Evolutionary conservation across 768 basidiomycete genomes (phyloP).

Genomic region (Rhizopogon vinicolor): DNA sequence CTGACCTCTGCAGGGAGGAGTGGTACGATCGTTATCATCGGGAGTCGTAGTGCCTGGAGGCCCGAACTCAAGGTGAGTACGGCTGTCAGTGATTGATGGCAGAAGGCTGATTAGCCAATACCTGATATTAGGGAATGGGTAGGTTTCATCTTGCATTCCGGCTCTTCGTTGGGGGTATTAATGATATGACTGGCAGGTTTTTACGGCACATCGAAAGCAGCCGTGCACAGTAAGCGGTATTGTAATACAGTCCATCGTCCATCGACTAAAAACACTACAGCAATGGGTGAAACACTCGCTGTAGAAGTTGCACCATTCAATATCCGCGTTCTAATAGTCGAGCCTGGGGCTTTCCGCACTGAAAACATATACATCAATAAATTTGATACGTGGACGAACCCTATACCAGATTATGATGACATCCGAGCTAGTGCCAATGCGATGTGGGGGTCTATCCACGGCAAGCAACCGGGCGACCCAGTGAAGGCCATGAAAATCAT

Average conservation of each 20-base stretch:
- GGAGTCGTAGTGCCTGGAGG: constrained; percentile 52
- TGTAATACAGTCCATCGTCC: not conserved
- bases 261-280: constrained; percentile 21
- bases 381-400: constrained; percentile 31
- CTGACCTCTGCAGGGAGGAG: constrained; percentile 22
- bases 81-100: not conserved
- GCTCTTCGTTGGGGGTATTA: not conserved
- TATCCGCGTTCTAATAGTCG: constrained; percentile 53
- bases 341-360: constrained; percentile 55
- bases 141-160: constrained; percentile 2
- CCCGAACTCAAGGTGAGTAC: constrained; percentile 31
- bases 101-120: not conserved
- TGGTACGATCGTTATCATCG: constrained; percentile 46
- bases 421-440: constrained; percentile 28
- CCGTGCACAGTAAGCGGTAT: constrained; percentile 42
- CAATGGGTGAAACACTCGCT: constrained; percentile 51
- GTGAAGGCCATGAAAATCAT: constrained; percentile 51
- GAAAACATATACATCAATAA: constrained; percentile 44
- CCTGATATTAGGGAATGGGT: constrained; percentile 18
- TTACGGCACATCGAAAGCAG: constrained; percentile 57
- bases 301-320: constrained; percentile 50
- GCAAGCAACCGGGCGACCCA: constrained; percentile 52
- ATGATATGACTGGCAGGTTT: constrained; percentile 23
- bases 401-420: constrained; percentile 47
- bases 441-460: constrained; percentile 32